Base-by-base conservation (phyloP, 805 yeast species). In the Candida odintsovae region DNA sequence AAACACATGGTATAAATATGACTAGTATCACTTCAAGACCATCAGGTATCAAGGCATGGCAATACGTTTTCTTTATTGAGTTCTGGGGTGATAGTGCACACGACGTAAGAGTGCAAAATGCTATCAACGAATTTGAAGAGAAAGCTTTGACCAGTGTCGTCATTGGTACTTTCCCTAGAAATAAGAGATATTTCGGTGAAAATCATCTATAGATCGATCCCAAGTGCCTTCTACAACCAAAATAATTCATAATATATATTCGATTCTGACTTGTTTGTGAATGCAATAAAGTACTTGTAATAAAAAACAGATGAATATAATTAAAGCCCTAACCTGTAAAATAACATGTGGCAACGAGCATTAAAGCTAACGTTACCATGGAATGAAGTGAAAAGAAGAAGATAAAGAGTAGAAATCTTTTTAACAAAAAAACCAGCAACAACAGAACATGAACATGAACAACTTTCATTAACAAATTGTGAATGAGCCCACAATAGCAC, bases 41-140 rank as follows among this genome's bases (percentile, higher is more conserved):
- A 0, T 78, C 86, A 5, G 72, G 76, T 11, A 62, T 72, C 28
- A 66, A 71, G 42, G 77, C 80, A 29, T 90, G 97, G 97, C 83
- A 83, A 52, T 87, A 89, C 57, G 80, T 85, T 3, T 90, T 87
- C 65, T 89, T 86, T 57, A 77, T 86, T 11, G 97, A 90, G 58
- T 77, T 80, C 28, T 71, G 75, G 62, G 79, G 80, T 3, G 58
- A 69, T 42, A 50, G 53, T 19, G 57, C 61, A 21, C 61, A 58
- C 37, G 69, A 65, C 16, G 57, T 56, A 1, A 58, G 68, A 50
- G 44, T 61, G 55, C 40, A 45, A 35, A 35, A 47, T 50, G 26
- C 76, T 77, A 40, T 82, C 38, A 44, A 59, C 3, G 76, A 75
- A 38, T 63, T 85, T 38, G 58, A 69, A 23, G 53, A 55, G 2